Base-by-base conservation (phyloP, 2,329 filamentous ascomycete species). In the Talaromyces sp. region DNA sequence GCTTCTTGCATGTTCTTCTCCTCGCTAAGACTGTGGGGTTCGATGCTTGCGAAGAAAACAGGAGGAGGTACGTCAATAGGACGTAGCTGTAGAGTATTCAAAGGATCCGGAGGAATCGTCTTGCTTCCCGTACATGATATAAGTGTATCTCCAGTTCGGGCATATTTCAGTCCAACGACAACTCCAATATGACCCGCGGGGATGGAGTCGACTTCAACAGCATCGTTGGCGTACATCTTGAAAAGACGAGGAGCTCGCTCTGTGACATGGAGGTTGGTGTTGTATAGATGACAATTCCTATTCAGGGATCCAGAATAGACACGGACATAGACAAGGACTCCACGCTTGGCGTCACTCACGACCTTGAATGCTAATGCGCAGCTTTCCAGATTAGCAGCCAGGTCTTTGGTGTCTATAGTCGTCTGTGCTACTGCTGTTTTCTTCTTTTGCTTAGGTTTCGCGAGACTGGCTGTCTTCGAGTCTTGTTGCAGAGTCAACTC, bases 31-130 rank as follows among this genome's bases (percentile, higher is more conserved):
- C 89, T 87, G 64, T 91, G 77, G 17, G 85, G 90, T 63, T 97
- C 93, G 28, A 97, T 86, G 60, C 92, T 90, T n/a, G 95, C 87
- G 72, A 97, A 99, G 68, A 97, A 96, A 0, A 99, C 94, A 0
- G 94, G 91, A 0, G 94, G 91, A 0, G 94, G 93, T 0, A 97
- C 89, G 60, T 89, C 84, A 28, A 96, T 94, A 0, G 94, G 91
- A 15, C 91, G 85, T 36, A 99, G 83, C 68, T 96, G 91, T 15
- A 97, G 77, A 15, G 82, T 86, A 52, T 87, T 85, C 51, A 96
- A 76, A 0, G 84, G 81, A 15, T 85, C 81, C 17, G 88, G 84
- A 1, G 90, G 86, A 0, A 83, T 81, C 6, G 82, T 82, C 69
- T 84, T 85, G 43, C 80, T 77, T 6, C 83, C 84, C 22, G 83